Base-by-base conservation (phyloP, 495 filamentous ascomycete genomes). In the Saxispiralis lemnorum region DNA sequence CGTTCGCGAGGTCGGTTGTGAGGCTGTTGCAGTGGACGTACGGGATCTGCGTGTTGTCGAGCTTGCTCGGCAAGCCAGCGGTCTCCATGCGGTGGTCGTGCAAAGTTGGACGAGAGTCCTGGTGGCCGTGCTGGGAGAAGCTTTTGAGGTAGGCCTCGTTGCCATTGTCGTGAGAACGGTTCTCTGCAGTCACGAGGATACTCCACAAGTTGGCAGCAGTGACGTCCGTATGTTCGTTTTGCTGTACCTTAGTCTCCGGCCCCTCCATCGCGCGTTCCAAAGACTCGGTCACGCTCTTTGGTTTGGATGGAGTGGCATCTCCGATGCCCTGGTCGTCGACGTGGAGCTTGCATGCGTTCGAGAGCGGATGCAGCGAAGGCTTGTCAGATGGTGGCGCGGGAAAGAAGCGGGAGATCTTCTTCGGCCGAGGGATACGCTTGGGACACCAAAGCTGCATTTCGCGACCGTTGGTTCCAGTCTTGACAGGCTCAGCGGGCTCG, bases 381-480 rank as follows among this genome's bases (percentile, higher is more conserved):
- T 38, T 50, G 34, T 4, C 38, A 19, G 39, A 41, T 41, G 16
- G 33, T 24, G 44, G 39, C 32, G 38, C 13, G 1, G 54, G 54
- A 38, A 57, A 57, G 49, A 55, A 53, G 14, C 54, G 49, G 31
- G 56, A 59, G 35, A 51, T 46, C 38, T 49, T 59, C 13, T 47
- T 59, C 10, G 47, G 47, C 35, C 45, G 48, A n/a, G 42, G 32
- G 16, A 47, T 32, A 7, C 39, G 3, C 2, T 24, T 39, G 16
- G 48, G 45, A 10, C 39, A 36, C 44, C 49, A 52, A 9, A 44
- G 18, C 20, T 46, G 46, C 30, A 52, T 17, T 19, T 37, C 43
- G 18, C 33, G 44, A 13, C 30, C 32, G 3, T 2, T 35, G 31
- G 1, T 14, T 12, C 6, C 38, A 32, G 21, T 32, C 17, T 30